Conservation (phyloP, 495 filamentous ascomycete genomes). For the Lineolata rhizophorae region DNA sequence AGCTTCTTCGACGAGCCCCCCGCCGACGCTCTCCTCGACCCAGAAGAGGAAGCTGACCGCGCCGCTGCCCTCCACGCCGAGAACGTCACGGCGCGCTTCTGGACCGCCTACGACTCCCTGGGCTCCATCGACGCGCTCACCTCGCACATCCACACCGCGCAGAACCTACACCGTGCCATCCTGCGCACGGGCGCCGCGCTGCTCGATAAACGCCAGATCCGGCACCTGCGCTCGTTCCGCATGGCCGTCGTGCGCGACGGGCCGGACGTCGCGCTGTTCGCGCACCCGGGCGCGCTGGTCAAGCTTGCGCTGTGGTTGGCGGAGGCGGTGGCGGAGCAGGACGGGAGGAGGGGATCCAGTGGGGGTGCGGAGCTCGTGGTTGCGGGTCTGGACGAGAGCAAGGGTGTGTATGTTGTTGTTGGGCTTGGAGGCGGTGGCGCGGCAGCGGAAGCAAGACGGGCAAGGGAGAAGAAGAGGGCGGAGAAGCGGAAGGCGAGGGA, state of each 20-base stretch:
- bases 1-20: not conserved
- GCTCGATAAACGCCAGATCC: conserved; percentile 82
- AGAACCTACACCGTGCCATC: conserved; percentile 78
- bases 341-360: conserved; percentile 47
- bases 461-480: conserved; percentile 34
- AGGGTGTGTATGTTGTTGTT: conserved; percentile 79
- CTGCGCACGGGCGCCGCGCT: conserved; percentile 79
- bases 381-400: conserved; percentile 66
- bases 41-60: conserved; percentile 1
- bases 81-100: conserved; percentile 41
- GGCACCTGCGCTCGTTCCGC: conserved; percentile 73
- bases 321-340: conserved; percentile 77
- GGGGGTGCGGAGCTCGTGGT: conserved; percentile 62
- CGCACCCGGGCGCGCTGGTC: conserved; percentile 73
- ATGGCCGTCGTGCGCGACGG: conserved; percentile 93
- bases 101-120: conserved; percentile 83
- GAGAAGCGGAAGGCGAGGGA: conserved; percentile 36
- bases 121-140: conserved; percentile 47
- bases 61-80: not conserved
- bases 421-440: conserved; percentile 67
- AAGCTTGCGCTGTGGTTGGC: conserved; percentile 88
- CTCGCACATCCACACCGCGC: conserved; percentile 56
- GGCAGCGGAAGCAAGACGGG: conserved; percentile 34
- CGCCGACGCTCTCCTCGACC: not conserved
- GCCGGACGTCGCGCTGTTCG: conserved; percentile 71